A percentile compares a stretch with the other conserved stretches of the same genome.
phyloP scores from a whole-genome alignment of 1,139 yeast genomes.

The Yamadazyma friedrichii region DNA sequence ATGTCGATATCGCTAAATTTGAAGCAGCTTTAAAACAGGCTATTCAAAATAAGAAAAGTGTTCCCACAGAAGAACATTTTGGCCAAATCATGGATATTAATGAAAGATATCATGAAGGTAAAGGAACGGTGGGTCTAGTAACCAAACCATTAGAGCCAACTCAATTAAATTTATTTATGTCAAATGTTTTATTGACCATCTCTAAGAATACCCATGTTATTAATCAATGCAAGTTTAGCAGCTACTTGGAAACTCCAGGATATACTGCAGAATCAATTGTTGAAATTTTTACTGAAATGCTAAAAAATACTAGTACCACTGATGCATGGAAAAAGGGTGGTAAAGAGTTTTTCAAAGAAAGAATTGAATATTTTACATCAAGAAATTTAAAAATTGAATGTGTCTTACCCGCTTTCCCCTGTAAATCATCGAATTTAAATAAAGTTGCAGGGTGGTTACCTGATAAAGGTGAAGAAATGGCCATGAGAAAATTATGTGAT shows the following conservation, averaged over 20 bases:
- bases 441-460: slow-evolving; percentile 54
- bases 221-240: background rate
- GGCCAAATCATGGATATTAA: slow-evolving; percentile 16
- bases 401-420: slow-evolving; percentile 64
- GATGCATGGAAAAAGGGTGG: slow-evolving; percentile 55
- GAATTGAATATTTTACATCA: slow-evolving; percentile 48
- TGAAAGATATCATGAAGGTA: slow-evolving; percentile 16
- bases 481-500: slow-evolving; percentile 29
- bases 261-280: slow-evolving; percentile 22
- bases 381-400: slow-evolving; percentile 50
- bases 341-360: slow-evolving; percentile 35
- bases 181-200: slow-evolving; percentile 23
- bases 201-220: slow-evolving; percentile 10
- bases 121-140: slow-evolving; percentile 26
- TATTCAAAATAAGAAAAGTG: background rate
- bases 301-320: slow-evolving; percentile 46
- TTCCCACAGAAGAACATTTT: slow-evolving; percentile 11
- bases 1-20: background rate
- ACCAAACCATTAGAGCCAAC: slow-evolving; percentile 22
- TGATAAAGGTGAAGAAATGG: slow-evolving; percentile 46
- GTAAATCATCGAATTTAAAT: slow-evolving; percentile 55
- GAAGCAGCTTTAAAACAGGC: slow-evolving; percentile 1
- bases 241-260: slow-evolving; percentile 3
- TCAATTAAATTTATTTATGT: slow-evolving; percentile 35
- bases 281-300: slow-evolving; percentile 34